These are phyloP conservation scores for Metschnikowia chrysomelidarum DNA, from an alignment of 805 yeast genomes.

Conservation along the genomic window DNA sequence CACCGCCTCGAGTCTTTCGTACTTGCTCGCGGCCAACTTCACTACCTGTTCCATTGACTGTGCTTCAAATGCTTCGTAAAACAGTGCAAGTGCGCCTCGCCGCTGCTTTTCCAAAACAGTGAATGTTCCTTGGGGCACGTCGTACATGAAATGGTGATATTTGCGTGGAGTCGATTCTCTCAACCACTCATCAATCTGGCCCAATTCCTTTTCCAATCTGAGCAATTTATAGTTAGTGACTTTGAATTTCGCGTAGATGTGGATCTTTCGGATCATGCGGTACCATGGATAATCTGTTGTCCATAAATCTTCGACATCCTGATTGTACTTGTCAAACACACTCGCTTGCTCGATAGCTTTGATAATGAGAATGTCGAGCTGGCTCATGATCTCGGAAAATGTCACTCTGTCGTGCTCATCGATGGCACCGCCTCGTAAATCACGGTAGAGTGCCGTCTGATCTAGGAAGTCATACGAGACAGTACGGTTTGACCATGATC, in stretches of 20 bases:
- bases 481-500: constrained; percentile 22
- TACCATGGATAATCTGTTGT: constrained; percentile 79
- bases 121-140: constrained; percentile 11
- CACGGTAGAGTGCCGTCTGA: constrained; percentile 22
- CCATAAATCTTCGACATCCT: constrained; percentile 48
- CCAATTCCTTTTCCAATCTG: constrained; percentile 33
- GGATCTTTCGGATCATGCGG: constrained; percentile 55
- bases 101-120: constrained; percentile 1
- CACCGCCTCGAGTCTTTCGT: constrained; percentile 16
- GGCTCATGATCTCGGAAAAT: constrained; percentile 15
- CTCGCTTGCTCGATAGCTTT: constrained; percentile 23
- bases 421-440: constrained; percentile 16
- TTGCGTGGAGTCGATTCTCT: constrained; percentile 9
- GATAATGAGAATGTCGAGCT: constrained; percentile 22
- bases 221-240: constrained; percentile 51
- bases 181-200: constrained; percentile 11
- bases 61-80: constrained; percentile 17
- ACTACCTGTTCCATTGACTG: constrained; percentile 11
- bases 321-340: constrained; percentile 48
- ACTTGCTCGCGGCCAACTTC: constrained; percentile 10
- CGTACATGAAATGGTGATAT: constrained; percentile 17
- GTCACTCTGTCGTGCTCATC: constrained; percentile 15
- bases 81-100: constrained; percentile 17
- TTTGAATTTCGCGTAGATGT: constrained; percentile 55
- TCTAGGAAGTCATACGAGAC: constrained; percentile 21